Evolutionary conservation across 176 grass and related monocot genomes (phyloP).

Genomic region (Lolium rigidum): DNA sequence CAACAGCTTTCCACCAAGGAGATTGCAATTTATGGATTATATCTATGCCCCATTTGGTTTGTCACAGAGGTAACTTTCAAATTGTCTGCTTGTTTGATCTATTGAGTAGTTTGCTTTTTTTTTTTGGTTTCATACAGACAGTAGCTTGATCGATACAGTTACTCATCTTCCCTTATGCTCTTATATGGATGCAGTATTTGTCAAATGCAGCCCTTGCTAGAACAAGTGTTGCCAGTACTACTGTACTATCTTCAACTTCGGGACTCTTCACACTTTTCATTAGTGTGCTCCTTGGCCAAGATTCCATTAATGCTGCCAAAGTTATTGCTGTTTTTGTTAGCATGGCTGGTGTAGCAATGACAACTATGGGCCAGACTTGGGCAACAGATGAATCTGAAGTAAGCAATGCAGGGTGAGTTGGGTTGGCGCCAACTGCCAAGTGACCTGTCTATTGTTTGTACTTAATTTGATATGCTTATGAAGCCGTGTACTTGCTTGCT

Average conservation of each 20-base stretch:
- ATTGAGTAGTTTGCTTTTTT: not conserved
- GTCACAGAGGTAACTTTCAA: conserved; percentile 84
- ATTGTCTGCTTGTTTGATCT: conserved; percentile 10
- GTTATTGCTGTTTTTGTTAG: conserved; percentile 84
- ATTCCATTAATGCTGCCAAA: conserved; percentile 86
- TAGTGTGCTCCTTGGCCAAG: conserved; percentile 89
- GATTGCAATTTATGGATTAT: conserved; percentile 74
- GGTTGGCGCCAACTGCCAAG: not conserved
- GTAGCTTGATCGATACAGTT: conserved; percentile 1
- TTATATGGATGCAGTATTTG: conserved; percentile 81
- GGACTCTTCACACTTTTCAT: conserved; percentile 96
- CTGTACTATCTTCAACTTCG: conserved; percentile 94
- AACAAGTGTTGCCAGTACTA: conserved; percentile 98
- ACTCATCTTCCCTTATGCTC: conserved; percentile 44
- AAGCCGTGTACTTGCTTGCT: not conserved
- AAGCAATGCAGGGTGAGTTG: conserved; percentile 68
- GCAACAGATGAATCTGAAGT: conserved; percentile 83
- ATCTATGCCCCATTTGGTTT: conserved; percentile 98
- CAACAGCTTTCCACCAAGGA: conserved; percentile 68
- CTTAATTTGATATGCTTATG: not conserved
- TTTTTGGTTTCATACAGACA: not conserved
- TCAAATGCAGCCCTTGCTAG: conserved; percentile 99
- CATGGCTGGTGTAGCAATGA: conserved; percentile 97
- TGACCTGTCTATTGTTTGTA: not conserved
- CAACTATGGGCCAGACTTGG: conserved; percentile 97